phyloP scores from a whole-genome alignment of 2,329 filamentous ascomycete species.

The Aspergillus jensenii region DNA sequence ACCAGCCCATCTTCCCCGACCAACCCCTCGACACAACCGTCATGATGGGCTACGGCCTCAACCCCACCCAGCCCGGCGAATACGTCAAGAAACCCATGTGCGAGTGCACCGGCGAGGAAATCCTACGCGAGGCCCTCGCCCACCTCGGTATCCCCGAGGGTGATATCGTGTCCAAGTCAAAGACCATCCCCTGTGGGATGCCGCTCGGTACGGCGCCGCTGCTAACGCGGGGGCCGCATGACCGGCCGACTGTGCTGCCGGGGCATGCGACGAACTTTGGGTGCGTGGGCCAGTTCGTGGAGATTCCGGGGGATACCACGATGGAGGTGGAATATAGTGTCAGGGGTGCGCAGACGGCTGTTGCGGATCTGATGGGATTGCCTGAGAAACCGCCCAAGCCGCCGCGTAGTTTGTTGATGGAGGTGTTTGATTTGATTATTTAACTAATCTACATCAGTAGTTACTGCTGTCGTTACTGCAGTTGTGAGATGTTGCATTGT shows the following conservation, averaged over 20 bases:
- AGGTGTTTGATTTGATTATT: conserved; percentile 9
- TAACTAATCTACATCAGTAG: background rate
- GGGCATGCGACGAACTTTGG: conserved; percentile 37
- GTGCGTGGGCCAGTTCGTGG: conserved; percentile 44
- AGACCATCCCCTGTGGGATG: conserved; percentile 40
- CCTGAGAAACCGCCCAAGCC: conserved; percentile 6
- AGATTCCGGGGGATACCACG: conserved; percentile 39
- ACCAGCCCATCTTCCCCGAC: conserved; percentile 43
- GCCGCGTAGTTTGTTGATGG: conserved; percentile 4
- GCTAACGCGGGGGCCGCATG: conserved; percentile 31
- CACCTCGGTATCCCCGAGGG: conserved; percentile 36
- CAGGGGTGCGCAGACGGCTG: conserved; percentile 35
- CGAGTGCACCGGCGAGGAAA: conserved; percentile 41
- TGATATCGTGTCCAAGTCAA: conserved; percentile 25
- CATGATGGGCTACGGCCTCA: conserved; percentile 42
- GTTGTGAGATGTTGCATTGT: background rate
- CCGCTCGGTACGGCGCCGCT: conserved; percentile 42
- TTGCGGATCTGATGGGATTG: conserved; percentile 24
- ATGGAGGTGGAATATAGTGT: conserved; percentile 43
- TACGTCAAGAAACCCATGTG: conserved; percentile 41
- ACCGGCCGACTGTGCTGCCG: conserved; percentile 41
- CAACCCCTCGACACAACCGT: conserved; percentile 35
- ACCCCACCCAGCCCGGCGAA: conserved; percentile 33
- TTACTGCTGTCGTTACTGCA: too few relatives aligned
- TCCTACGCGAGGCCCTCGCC: conserved; percentile 37